These are phyloP conservation scores for Pseudocercospora musae DNA, from an alignment of 2,329 filamentous ascomycete genomes.

Conservation along the genomic window DNA sequence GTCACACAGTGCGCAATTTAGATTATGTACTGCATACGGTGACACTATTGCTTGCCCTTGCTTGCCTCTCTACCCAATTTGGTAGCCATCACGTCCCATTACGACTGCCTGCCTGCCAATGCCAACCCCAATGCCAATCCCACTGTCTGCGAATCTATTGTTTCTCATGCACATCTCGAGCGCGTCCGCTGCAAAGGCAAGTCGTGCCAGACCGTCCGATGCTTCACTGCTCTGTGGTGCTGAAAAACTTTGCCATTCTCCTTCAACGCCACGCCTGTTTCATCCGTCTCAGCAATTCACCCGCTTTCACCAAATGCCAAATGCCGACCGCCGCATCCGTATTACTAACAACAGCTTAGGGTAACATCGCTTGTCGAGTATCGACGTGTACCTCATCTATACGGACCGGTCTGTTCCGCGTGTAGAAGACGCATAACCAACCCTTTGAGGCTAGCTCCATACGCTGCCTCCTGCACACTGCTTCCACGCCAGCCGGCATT, in stretches of 20 bases:
- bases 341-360: slow-evolving; percentile 9
- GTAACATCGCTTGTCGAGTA: slow-evolving; percentile 10
- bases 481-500: neutral
- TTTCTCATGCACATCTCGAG: no score
- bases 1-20: slow-evolving; percentile 6
- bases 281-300: slow-evolving; percentile 3
- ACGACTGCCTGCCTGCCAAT: neutral
- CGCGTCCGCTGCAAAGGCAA: neutral
- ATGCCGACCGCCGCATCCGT: neutral
- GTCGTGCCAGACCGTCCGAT: slow-evolving; percentile 6
- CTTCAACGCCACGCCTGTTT: slow-evolving; percentile 9
- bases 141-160: no score
- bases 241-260: neutral
- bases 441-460: neutral
- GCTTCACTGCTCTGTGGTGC: no score
- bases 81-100: neutral
- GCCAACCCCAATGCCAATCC: no score
- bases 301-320: neutral
- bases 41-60: slow-evolving; percentile 10
- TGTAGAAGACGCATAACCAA: neutral
- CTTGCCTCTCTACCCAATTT: slow-evolving; percentile 5
- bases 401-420: neutral
- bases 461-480: neutral
- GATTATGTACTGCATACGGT: no score
- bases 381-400: neutral